Evolutionary conservation across 371 early-diverging fungal genomes (phyloP).

Genomic region (Mucor mucedo): DNA sequence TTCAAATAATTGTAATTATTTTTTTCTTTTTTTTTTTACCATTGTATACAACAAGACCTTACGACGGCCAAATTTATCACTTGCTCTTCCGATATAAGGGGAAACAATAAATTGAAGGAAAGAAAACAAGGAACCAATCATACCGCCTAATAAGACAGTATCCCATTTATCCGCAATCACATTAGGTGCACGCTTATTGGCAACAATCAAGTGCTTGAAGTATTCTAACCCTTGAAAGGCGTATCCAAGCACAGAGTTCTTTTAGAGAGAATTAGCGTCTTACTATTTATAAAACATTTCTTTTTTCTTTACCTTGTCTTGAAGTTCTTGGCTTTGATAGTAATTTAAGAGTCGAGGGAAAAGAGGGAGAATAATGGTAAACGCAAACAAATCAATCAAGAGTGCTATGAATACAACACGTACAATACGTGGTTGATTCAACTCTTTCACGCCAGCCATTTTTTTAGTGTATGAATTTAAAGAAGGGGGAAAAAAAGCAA

Average conservation of each 20-base stretch:
- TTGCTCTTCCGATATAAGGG: slow-evolving; percentile 83
- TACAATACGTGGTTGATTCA: slow-evolving; percentile 17
- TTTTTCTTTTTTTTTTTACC: too few relatives aligned
- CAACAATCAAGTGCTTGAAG: slow-evolving; percentile 40
- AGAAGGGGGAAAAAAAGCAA: too few relatives aligned
- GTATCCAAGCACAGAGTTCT: slow-evolving; percentile 45
- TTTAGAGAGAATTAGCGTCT: not conserved
- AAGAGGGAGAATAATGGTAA: slow-evolving; percentile 96
- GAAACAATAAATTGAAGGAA: slow-evolving; percentile 91
- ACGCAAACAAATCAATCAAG: slow-evolving; percentile 93
- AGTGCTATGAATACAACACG: slow-evolving; percentile 72
- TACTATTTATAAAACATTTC: not conserved
- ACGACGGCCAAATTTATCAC: slow-evolving; percentile 88
- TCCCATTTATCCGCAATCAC: slow-evolving; percentile 65
- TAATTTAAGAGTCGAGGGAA: slow-evolving; percentile 77
- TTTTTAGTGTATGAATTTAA: not conserved
- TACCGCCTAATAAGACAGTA: slow-evolving; percentile 93
- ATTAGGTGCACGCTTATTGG: slow-evolving; percentile 23
- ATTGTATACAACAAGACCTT: slow-evolving; percentile 85
- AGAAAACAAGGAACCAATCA: slow-evolving; percentile 91
- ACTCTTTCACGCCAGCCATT: slow-evolving; percentile 12
- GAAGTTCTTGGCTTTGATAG: slow-evolving; percentile 60
- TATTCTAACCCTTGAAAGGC: slow-evolving; percentile 37
- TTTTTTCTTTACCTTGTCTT: slow-evolving; percentile 47
- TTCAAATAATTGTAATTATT: too few relatives aligned